Evolutionary conservation across 1,284 basidiomycete genomes (phyloP).

Genomic region (Psilocybe mexicana): DNA sequence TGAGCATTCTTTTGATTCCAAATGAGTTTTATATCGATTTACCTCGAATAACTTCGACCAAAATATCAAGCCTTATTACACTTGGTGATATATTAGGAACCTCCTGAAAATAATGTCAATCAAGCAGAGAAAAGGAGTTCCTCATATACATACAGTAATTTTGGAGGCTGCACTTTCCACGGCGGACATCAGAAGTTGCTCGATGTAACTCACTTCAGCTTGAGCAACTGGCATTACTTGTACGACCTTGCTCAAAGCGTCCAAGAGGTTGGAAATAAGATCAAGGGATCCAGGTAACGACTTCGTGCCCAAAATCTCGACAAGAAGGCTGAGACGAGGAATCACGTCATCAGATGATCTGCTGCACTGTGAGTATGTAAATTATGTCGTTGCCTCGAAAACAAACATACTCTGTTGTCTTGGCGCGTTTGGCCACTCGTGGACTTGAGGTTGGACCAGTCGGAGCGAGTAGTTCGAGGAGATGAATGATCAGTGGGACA

Average conservation of each 20-base stretch:
- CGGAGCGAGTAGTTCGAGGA: constrained; percentile 61
- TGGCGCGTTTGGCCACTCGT: constrained; percentile 63
- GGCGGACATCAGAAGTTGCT: constrained; percentile 84
- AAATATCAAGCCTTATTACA: constrained; percentile 71
- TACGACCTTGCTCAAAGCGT: constrained; percentile 71
- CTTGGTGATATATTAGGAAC: constrained; percentile 48
- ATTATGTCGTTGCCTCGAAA: not conserved
- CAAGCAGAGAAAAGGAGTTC: not conserved
- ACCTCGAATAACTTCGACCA: constrained; percentile 88
- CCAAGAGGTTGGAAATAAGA: constrained; percentile 73
- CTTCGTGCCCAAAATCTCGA: constrained; percentile 71
- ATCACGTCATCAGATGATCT: constrained; percentile 39
- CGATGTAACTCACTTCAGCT: constrained; percentile 77
- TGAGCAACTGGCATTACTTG: constrained; percentile 49
- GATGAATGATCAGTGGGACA: constrained; percentile 51
- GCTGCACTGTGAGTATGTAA: constrained; percentile 1
- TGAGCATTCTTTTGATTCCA: not conserved
- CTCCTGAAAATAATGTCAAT: constrained; percentile 33
- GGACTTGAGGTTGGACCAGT: constrained; percentile 38
- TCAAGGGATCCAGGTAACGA: constrained; percentile 69
- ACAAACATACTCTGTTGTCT: constrained; percentile 52
- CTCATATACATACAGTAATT: constrained; percentile 48
- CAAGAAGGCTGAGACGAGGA: constrained; percentile 56
- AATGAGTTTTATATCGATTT: constrained; percentile 23
- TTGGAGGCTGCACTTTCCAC: constrained; percentile 71